Percentiles rank a stretch among this genome's conserved stretches.
Conservation (phyloP, 176 grass and related monocot genomes). For the Eragrostis curvula region DNA sequence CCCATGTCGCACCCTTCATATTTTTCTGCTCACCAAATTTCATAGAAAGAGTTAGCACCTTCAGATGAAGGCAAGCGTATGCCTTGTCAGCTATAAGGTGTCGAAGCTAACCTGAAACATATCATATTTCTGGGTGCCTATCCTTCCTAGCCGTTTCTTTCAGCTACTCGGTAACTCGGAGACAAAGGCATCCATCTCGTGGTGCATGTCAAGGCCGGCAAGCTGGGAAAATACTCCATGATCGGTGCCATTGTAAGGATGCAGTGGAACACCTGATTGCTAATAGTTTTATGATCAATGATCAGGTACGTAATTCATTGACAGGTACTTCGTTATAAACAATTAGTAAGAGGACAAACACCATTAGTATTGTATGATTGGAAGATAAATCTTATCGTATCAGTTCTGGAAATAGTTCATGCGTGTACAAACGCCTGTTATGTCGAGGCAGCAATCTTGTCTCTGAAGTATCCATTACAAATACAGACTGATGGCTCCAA, state of each 20-base stretch:
- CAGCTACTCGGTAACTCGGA: slow-evolving; percentile 45
- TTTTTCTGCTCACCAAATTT: background rate
- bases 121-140: slow-evolving; percentile 7
- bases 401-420: background rate
- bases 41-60: background rate
- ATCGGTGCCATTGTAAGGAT: slow-evolving; percentile 22
- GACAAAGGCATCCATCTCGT: slow-evolving; percentile 49
- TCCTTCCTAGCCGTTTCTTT: slow-evolving; percentile 26
- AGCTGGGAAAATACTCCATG: slow-evolving; percentile 25
- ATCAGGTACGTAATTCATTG: background rate
- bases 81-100: slow-evolving; percentile 16
- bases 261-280: background rate
- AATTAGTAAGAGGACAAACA: background rate
- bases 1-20: background rate
- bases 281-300: slow-evolving; percentile 7
- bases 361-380: background rate
- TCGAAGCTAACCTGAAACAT: slow-evolving; percentile 26
- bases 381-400: background rate
- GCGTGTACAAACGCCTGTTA: background rate
- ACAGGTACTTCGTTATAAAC: slow-evolving; percentile 19
- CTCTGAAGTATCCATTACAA: slow-evolving; percentile 24
- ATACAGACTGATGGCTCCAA: slow-evolving; percentile 27
- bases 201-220: slow-evolving; percentile 38
- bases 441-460: background rate
- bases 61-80: slow-evolving; percentile 40